Evolutionary conservation across 306 rosid genomes (phyloP), one percentile per base, ranked within the genome.

Genomic region (Potentilla sterilis): DNA sequence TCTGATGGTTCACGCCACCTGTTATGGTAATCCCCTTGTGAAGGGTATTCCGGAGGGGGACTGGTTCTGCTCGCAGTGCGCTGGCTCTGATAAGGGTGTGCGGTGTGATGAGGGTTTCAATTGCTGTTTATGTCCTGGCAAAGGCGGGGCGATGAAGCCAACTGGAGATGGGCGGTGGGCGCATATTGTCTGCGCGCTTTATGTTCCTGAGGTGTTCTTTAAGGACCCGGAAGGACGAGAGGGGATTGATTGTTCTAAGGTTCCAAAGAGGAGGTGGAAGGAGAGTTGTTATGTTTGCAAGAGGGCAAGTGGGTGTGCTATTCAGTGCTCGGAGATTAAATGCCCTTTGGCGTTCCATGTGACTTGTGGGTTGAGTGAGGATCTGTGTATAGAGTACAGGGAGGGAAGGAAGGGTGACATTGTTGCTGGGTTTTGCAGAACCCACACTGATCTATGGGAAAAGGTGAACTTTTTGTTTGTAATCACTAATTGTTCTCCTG

Each of bases 131-230:
- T 95, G 99, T 34, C 96, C 99, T 0, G 21, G 19, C 11, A 78
- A 63, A 32, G 89, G 85, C n/a, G 93, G 97, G 2, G 98, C 93
- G 2, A 79, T 89, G 91, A 90, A 90, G 63, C 83, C 79, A 12
- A 85, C 91, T 0, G 78, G 57, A 46, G 89, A 78, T 2, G 83
- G 79, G 4, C 42, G 47, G n/a, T 95, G 96, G 99, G 97, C 92
- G 0, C 99, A 95, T 21, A 57, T 92, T 8, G 89, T 88, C 14
- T 95, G 96, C 1, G 97, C 92, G 0, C 67, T 92, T 57, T 81
- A 86, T 46, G 92, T 95, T 1, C 97, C 97, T 0, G 97, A 95
- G 78, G 97, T 90, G 79, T 95, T 85, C 80, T 95, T 95, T 24
- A 38, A 12, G 0, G 97, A 95, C 12, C 88, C 96, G 0, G 96